A percentile compares a stretch with the other conserved stretches of the same genome.
Evolutionary conservation across 2,329 filamentous ascomycete species (phyloP).

Genomic region (Aspergillus piperis): DNA sequence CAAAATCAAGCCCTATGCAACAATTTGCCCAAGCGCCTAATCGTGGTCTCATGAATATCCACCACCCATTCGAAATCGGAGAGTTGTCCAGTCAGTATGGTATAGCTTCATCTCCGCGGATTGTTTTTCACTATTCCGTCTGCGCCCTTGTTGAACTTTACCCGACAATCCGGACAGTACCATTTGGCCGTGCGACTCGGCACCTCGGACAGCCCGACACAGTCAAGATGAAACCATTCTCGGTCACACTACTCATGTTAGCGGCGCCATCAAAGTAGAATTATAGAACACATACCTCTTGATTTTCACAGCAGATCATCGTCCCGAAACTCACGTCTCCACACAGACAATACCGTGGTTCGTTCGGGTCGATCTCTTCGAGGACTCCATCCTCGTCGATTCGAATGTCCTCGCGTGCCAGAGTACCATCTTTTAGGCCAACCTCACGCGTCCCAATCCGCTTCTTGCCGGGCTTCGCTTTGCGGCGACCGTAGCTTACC

Average conservation of each 20-base stretch:
- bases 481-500: conserved; percentile 62
- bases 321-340: conserved; percentile 64
- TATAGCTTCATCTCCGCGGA: conserved; percentile 33
- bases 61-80: background rate
- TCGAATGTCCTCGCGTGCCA: conserved; percentile 39
- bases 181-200: conserved; percentile 64
- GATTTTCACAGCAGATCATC: conserved; percentile 67
- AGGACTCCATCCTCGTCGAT: conserved; percentile 52
- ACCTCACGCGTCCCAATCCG: conserved; percentile 44
- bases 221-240: conserved; percentile 68
- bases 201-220: conserved; percentile 59
- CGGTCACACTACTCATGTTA: conserved; percentile 56
- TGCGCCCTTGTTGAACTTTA: conserved; percentile 48
- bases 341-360: conserved; percentile 65
- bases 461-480: conserved; percentile 53
- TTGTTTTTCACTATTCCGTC: conserved; percentile 44
- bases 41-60: conserved; percentile 3
- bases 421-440: conserved; percentile 26
- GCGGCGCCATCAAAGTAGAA: conserved; percentile 1
- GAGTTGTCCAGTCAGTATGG: background rate
- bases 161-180: conserved; percentile 65
- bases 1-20: background rate
- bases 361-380: conserved; percentile 60
- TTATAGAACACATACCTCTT: conserved; percentile 47
- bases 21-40: background rate